Evolutionary conservation across 805 yeast species (phyloP).

Genomic region (Candida caryicola): DNA sequence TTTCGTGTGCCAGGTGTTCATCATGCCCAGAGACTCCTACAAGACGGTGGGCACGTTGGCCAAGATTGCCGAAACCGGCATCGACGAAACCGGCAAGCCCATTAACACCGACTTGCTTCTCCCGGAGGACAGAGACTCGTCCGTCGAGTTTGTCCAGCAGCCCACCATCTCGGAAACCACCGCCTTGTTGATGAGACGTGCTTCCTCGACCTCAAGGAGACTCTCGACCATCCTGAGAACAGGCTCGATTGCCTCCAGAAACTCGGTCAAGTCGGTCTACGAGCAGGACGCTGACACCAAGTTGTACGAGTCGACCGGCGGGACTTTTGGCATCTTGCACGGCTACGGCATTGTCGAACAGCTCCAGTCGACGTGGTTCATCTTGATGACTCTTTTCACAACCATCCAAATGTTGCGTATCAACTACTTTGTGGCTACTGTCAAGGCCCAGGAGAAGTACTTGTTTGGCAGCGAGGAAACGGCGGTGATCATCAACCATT

Average conservation of each 20-base stretch:
- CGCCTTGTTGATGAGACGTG: slow-evolving; percentile 34
- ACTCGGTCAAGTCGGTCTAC: slow-evolving; percentile 56
- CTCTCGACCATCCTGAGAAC: slow-evolving; percentile 35
- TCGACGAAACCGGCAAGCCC: slow-evolving; percentile 66
- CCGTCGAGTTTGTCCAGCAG: slow-evolving; percentile 19
- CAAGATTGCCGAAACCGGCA: slow-evolving; percentile 67
- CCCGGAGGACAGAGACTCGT: slow-evolving; percentile 30
- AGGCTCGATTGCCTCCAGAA: slow-evolving; percentile 24
- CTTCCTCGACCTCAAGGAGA: slow-evolving; percentile 26
- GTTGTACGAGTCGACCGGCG: slow-evolving; percentile 50
- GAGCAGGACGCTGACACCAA: slow-evolving; percentile 65
- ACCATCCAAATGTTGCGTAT: slow-evolving; percentile 87
- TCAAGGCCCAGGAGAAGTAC: slow-evolving; percentile 76
- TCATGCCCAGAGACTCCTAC: slow-evolving; percentile 81
- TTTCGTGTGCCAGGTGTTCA: slow-evolving; percentile 62
- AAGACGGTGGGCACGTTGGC: slow-evolving; percentile 67
- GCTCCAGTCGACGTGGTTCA: slow-evolving; percentile 68
- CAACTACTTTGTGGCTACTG: slow-evolving; percentile 89
- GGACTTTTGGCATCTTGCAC: slow-evolving; percentile 58
- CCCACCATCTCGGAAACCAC: slow-evolving; percentile 43
- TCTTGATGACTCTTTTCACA: slow-evolving; percentile 73
- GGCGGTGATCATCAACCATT: slow-evolving; percentile 50
- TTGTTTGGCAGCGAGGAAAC: slow-evolving; percentile 52
- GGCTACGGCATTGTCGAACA: slow-evolving; percentile 51
- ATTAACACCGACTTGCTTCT: slow-evolving; percentile 44